phyloP scores from a whole-genome alignment of 768 basidiomycete species.

The Collybia nuda region DNA sequence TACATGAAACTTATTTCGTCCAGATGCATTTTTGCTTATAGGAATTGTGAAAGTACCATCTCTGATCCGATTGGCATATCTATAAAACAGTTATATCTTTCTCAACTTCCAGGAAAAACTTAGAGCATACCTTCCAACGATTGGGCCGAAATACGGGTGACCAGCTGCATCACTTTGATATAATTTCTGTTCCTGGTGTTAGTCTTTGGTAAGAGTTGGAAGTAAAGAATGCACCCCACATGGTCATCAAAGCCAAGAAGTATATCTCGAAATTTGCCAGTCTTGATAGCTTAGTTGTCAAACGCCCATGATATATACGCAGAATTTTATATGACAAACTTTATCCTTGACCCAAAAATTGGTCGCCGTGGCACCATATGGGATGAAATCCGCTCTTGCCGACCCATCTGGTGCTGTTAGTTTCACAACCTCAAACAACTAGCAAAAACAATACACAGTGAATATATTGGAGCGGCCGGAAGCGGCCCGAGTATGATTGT shows the following conservation, averaged over 20 bases:
- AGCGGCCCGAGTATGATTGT: too few species aligned
- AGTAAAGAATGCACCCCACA: slow-evolving; percentile 17
- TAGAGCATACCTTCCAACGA: slow-evolving; percentile 33
- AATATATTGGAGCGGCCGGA: too few species aligned
- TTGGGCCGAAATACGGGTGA: slow-evolving; percentile 40
- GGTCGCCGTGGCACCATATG: slow-evolving; percentile 41
- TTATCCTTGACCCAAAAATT: slow-evolving; percentile 51
- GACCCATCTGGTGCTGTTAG: slow-evolving; percentile 38
- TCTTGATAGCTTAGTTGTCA: slow-evolving; percentile 11
- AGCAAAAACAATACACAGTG: background rate
- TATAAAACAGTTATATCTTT: slow-evolving; percentile 6
- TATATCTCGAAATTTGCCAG: slow-evolving; percentile 43
- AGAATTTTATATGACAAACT: slow-evolving; percentile 13
- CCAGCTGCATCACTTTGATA: slow-evolving; percentile 32
- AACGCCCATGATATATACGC: too few species aligned
- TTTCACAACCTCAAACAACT: slow-evolving; percentile 28
- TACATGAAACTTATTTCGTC: slow-evolving; percentile 36
- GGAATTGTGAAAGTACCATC: slow-evolving; percentile 46
- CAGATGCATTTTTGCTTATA: slow-evolving; percentile 35
- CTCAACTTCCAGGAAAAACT: too few species aligned
- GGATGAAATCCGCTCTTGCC: slow-evolving; percentile 41
- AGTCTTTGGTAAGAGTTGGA: background rate
- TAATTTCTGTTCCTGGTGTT: slow-evolving; percentile 20
- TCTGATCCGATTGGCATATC: slow-evolving; percentile 44
- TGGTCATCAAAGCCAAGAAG: slow-evolving; percentile 47